Evolutionary conservation across 805 yeast species (phyloP).

Genomic region (Priceomyces melissophilus): DNA sequence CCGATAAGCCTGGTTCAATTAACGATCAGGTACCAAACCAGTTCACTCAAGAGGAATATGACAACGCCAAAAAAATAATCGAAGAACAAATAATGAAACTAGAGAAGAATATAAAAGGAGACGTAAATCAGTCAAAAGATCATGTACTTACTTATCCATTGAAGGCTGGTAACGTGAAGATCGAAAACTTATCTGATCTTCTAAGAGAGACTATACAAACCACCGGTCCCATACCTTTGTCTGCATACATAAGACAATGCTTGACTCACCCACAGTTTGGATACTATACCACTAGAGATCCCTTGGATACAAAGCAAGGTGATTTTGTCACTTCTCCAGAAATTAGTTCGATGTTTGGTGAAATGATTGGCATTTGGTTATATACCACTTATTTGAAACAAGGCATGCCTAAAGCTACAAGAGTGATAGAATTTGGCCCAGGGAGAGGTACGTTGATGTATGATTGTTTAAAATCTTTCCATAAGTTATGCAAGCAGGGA

Average conservation of each 20-base stretch:
- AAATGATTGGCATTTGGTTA: conserved; percentile 75
- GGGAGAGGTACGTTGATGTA: conserved; percentile 78
- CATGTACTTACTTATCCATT: conserved; percentile 32
- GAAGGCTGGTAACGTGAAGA: conserved; percentile 10
- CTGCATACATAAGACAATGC: conserved; percentile 78
- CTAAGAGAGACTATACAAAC: conserved; percentile 52
- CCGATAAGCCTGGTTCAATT: conserved; percentile 9
- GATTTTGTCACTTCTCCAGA: conserved; percentile 87
- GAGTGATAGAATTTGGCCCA: conserved; percentile 78
- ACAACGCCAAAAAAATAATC: conserved; percentile 33
- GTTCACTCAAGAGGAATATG: conserved; percentile 37
- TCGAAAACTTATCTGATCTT: conserved; percentile 31
- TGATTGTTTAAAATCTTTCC: conserved; percentile 54
- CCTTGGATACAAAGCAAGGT: conserved; percentile 57
- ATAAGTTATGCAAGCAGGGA: conserved; percentile 29
- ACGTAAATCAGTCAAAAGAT: conserved; percentile 27
- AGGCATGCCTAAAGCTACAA: conserved; percentile 44
- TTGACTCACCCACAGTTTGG: conserved; percentile 74
- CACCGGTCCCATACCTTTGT: conserved; percentile 73
- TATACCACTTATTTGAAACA: conserved; percentile 57
- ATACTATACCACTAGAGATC: conserved; percentile 75
- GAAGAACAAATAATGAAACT: conserved; percentile 28
- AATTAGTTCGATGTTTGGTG: conserved; percentile 84
- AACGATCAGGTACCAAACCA: conserved; percentile 5
- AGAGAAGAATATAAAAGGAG: conserved; percentile 37